These are phyloP conservation scores for Xylariaceae sp. DNA, from an alignment of 2,329 filamentous ascomycete species.

Conservation along the genomic window DNA sequence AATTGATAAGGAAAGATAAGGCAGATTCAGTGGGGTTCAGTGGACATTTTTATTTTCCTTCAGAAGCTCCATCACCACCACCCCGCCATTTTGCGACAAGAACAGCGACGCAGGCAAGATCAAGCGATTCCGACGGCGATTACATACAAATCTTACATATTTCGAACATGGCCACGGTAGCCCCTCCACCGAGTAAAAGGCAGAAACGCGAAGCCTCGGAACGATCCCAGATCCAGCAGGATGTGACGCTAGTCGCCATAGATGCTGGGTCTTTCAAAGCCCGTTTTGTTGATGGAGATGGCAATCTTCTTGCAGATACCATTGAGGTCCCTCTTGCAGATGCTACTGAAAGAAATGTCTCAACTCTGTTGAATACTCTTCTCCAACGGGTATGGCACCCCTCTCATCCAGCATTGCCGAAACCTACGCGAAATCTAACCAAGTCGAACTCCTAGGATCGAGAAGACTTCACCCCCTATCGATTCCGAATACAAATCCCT, in stretches of 20 bases:
- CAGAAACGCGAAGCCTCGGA: slow-evolving; percentile 74
- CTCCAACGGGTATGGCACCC: slow-evolving; percentile 69
- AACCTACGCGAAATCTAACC: too few species aligned
- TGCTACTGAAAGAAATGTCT: slow-evolving; percentile 84
- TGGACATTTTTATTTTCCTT: slow-evolving; percentile 21
- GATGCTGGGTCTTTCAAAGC: slow-evolving; percentile 75
- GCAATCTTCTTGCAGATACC: slow-evolving; percentile 67
- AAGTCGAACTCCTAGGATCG: slow-evolving; percentile 36
- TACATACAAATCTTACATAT: slow-evolving; percentile 1
- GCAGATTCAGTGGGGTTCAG: slow-evolving; percentile 15
- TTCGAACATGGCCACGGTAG: slow-evolving; percentile 67
- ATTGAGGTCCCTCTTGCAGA: slow-evolving; percentile 75
- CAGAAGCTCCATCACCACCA: slow-evolving; percentile 1
- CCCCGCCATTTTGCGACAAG: slow-evolving; percentile 20
- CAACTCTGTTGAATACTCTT: slow-evolving; percentile 79
- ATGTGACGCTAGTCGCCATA: slow-evolving; percentile 64
- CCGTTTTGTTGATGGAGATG: slow-evolving; percentile 79
- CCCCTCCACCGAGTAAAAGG: slow-evolving; percentile 83
- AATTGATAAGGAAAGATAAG: slow-evolving; percentile 26
- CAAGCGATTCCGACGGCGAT: neutral
- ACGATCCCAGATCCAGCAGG: slow-evolving; percentile 68
- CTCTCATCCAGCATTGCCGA: too few species aligned
- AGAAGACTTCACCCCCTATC: slow-evolving; percentile 59
- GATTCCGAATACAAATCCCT: slow-evolving; percentile 57
- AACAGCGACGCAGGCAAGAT: too few species aligned